Evolutionary conservation across 495 filamentous ascomycete genomes (phyloP), one percentile per base, ranked within the genome.

Genomic region (Aspergillus diversus): DNA sequence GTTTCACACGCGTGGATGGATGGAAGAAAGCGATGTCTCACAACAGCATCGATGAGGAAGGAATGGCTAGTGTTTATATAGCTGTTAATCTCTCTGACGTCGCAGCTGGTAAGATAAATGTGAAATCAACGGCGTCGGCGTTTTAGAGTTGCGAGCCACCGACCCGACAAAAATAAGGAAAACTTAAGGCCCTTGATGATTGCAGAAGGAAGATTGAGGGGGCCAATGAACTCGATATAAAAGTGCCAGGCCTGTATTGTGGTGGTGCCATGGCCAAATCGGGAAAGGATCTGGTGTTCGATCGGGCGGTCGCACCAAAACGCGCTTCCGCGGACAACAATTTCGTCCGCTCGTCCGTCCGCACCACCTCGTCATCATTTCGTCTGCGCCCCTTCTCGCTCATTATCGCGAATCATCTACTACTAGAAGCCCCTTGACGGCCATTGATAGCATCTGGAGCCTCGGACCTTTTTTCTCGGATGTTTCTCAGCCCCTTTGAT

Each of bases 271-370:
- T 34, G 50, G 9, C 56, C 58, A n/a, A 27, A 61, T 55, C 16
- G 42, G 59, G 51, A 21, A 48, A 55, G 32, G 21, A 27, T 27
- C 21, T n/a, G 21, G 21, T 27, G 21, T 2, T 27, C 21, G 21
- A 27, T 27, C 35, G 37, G 39, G 37, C 7, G 21, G 50, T 31
- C 16, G 47, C 55, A 49, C 35, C 11, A 21, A 13, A 46, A 9
- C 21, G 6, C 42, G 17, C 35, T 6, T 54, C 64, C 64, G 64
- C 64, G 64, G 64, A 61, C n/a, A 11, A 61, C n/a, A 13, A 11
- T 16, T 63, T 66, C 59, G 59, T 66, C 64, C 64, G 64, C 7
- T 52, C 32, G 16, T 31, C 53, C 33, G 43, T 35, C 33, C 12
- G 7, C 56, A 32, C 34, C 57, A 5, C 17, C 21, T 2, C 12